These are phyloP conservation scores for Herpetomonas samuelpessoai DNA, from an alignment of 208 protist species.

Conservation along the genomic window DNA sequence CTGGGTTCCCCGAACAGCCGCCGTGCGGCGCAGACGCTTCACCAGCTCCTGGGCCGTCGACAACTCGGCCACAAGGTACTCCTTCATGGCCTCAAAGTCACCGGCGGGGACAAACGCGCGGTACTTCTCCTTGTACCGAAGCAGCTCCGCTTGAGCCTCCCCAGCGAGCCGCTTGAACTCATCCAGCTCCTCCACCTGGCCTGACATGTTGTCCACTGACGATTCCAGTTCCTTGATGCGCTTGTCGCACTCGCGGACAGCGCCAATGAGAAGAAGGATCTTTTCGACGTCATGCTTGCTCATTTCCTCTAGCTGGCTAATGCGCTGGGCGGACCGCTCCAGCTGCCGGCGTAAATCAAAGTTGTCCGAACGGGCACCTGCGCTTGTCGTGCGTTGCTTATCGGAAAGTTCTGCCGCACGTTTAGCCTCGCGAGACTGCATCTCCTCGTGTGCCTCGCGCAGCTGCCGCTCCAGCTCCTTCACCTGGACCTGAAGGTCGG, in stretches of 20 bases:
- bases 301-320: slow-evolving; percentile 41
- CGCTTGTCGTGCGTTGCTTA: neutral
- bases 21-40: slow-evolving; percentile 68
- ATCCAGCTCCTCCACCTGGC: slow-evolving; percentile 65
- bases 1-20: slow-evolving; percentile 72
- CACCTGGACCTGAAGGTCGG: slow-evolving; percentile 34
- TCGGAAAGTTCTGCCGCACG: neutral
- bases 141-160: slow-evolving; percentile 74
- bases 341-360: slow-evolving; percentile 37
- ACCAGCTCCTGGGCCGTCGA: slow-evolving; percentile 33
- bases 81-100: slow-evolving; percentile 70
- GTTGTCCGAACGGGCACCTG: slow-evolving; percentile 9
- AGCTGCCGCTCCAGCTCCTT: slow-evolving; percentile 30
- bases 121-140: slow-evolving; percentile 66
- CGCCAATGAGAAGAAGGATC: slow-evolving; percentile 71
- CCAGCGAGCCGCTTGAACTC: slow-evolving; percentile 77
- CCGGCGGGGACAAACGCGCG: slow-evolving; percentile 52
- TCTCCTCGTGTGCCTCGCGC: slow-evolving; percentile 5
- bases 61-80: slow-evolving; percentile 63
- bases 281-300: slow-evolving; percentile 72
- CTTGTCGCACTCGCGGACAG: slow-evolving; percentile 73
- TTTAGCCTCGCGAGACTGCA: neutral
- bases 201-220: slow-evolving; percentile 29
- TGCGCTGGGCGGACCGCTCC: slow-evolving; percentile 24
- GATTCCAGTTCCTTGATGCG: slow-evolving; percentile 63